Base-by-base conservation (phyloP, 2,329 filamentous ascomycete genomes). In the Apiospora malaysiana region DNA sequence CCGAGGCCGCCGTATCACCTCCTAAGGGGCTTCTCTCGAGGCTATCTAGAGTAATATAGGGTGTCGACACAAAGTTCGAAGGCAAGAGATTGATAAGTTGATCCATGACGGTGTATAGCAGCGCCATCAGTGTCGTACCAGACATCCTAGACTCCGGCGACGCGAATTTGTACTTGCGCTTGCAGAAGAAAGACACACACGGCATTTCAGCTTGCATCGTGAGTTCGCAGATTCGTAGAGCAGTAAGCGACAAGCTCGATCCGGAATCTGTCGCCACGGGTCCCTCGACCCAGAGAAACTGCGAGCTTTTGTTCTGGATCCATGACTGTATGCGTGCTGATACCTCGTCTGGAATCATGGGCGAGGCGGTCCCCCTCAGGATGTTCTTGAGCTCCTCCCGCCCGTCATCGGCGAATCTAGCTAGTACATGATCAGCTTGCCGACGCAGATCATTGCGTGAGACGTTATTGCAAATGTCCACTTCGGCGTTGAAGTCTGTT, bases 131-230 rank as follows among this genome's bases (percentile, higher is more conserved):
- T 4, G 49, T 56, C 2, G 49, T 5, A 1, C 4, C 25, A 8
- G 51, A 59, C 16, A 27, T 37, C 16, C 27, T 59, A 8, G 51
- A 37, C 16, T 37, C 9, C 16, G 51, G 25, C 16, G 27, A 37
- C 51, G 21, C 37, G 25, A 59, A 59, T 0, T 2, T 1, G 16
- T 59, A 59, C 18, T 66, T 71, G 18, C 59, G 47, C 66, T 69
- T 72, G 72, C 66, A 70, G 70, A 42, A 70, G 18, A 23, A 65
- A 18, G 66, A 68, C 21, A 51, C 68, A 51, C 69, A 71, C 59
- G 51, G 51, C 12, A 59, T 37, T 7, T 59, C 27, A 0, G 51
- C 27, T 21, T 59, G 16, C 27, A 59, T 59, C 7, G 51, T 59
- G 7, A 59, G 7, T 21, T 59, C 51, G 27, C 37, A 59, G 51